phyloP scores from a whole-genome alignment of 805 yeast genomes.

The Suhomyces sp. region DNA sequence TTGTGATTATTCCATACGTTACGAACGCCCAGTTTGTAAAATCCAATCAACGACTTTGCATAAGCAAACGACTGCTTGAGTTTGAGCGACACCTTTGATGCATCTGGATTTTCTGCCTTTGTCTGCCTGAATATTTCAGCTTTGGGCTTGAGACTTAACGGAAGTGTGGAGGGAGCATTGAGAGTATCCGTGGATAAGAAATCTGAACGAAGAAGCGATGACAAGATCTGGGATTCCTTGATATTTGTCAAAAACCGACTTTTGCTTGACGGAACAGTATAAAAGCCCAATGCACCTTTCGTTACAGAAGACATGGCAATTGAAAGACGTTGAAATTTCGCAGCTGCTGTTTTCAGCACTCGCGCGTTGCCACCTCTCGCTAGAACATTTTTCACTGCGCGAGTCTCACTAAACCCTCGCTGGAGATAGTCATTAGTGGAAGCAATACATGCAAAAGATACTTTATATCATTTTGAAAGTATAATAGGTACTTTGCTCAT shows the following conservation, averaged over 20 bases:
- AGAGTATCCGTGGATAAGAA: constrained; percentile 8
- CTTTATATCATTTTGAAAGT: no score
- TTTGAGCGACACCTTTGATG: constrained; percentile 16
- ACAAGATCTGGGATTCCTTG: background rate
- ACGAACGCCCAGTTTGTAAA: constrained; percentile 57
- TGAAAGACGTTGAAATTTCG: background rate
- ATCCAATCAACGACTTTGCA: constrained; percentile 45
- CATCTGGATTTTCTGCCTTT: constrained; percentile 15
- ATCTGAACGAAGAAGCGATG: background rate
- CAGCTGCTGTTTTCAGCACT: background rate
- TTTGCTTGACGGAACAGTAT: background rate
- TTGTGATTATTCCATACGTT: constrained; percentile 50
- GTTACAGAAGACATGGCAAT: background rate
- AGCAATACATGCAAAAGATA: no score
- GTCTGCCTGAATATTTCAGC: constrained; percentile 25
- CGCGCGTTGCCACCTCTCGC: background rate
- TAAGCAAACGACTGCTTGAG: constrained; percentile 41
- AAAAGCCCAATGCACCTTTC: background rate
- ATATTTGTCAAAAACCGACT: background rate
- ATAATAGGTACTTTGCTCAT: no score
- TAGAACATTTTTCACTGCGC: background rate
- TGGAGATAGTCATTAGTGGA: background rate
- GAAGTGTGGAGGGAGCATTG: constrained; percentile 31
- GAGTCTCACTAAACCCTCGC: background rate
- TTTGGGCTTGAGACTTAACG: constrained; percentile 26